Conservation (phyloP, 129 eudicot species). For the Escallonia herrerae region DNA sequence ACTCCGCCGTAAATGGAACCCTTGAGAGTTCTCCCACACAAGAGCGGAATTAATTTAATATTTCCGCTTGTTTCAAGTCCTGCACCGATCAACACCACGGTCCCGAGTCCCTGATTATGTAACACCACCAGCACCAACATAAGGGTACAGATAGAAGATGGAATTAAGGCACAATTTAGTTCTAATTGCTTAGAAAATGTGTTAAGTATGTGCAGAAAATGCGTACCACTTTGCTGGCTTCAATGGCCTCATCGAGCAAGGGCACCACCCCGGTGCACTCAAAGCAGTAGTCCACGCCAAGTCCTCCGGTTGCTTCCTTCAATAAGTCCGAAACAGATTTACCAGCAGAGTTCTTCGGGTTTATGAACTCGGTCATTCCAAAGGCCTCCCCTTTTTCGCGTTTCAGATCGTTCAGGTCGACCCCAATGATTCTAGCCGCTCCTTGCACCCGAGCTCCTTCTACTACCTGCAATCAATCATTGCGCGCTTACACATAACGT, state of each 20-base stretch:
- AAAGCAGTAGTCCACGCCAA: conserved; percentile 24
- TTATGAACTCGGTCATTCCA: conserved; percentile 32
- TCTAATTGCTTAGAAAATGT: neutral
- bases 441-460: conserved; percentile 27
- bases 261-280: conserved; percentile 27
- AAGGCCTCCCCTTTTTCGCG: conserved; percentile 7
- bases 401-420: conserved; percentile 14
- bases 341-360: conserved; percentile 15
- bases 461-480: conserved; percentile 11
- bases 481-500: too few relatives aligned
- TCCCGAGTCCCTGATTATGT: neutral
- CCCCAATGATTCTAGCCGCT: conserved; percentile 21
- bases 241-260: conserved; percentile 18
- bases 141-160: neutral
- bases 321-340: conserved; percentile 22
- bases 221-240: conserved; percentile 25
- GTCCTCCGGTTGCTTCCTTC: conserved; percentile 21
- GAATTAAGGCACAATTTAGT: neutral
- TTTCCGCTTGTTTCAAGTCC: neutral
- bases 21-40: neutral
- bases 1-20: neutral
- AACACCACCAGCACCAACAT: neutral
- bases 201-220: neutral
- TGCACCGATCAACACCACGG: conserved; percentile 1
- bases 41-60: neutral